Evolutionary conservation across 805 yeast genomes (phyloP).

Genomic region (Huiozyma naganishii): DNA sequence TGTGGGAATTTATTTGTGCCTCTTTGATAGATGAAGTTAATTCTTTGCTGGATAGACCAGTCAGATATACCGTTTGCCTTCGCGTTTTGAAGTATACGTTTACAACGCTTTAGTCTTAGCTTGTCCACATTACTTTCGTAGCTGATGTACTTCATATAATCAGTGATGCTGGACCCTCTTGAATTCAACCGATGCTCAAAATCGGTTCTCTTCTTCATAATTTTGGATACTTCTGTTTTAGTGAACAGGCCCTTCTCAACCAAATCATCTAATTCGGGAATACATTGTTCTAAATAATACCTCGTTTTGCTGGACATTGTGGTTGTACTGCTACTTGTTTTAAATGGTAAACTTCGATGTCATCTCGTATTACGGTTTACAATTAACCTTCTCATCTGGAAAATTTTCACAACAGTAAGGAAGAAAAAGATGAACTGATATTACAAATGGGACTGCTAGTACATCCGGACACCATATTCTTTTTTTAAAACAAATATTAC

Average conservation of each 20-base stretch:
- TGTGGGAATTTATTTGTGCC: slow-evolving; percentile 73
- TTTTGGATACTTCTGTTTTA: slow-evolving; percentile 67
- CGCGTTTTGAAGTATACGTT: slow-evolving; percentile 45
- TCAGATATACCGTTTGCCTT: slow-evolving; percentile 65
- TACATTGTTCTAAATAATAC: slow-evolving; percentile 53
- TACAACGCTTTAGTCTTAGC: slow-evolving; percentile 60
- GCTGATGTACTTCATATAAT: slow-evolving; percentile 66
- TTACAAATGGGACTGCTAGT: too few relatives aligned
- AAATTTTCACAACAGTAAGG: too few relatives aligned
- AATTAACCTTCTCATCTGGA: not conserved
- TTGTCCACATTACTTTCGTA: slow-evolving; percentile 75
- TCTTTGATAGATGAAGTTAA: slow-evolving; percentile 73
- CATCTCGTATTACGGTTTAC: not conserved
- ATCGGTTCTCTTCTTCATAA: slow-evolving; percentile 90
- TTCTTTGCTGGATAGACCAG: slow-evolving; percentile 77
- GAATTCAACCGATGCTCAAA: slow-evolving; percentile 85
- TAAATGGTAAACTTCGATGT: not conserved
- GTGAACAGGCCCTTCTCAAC: slow-evolving; percentile 71
- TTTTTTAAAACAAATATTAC: too few relatives aligned
- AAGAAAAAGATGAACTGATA: too few relatives aligned
- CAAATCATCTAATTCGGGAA: slow-evolving; percentile 87
- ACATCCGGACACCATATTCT: too few relatives aligned
- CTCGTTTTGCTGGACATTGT: slow-evolving; percentile 45
- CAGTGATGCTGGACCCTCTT: slow-evolving; percentile 69
- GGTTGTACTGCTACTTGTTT: not conserved